Evolutionary conservation across 2,329 filamentous ascomycete genomes (phyloP).

Genomic region (Trichoderma harzianum): DNA sequence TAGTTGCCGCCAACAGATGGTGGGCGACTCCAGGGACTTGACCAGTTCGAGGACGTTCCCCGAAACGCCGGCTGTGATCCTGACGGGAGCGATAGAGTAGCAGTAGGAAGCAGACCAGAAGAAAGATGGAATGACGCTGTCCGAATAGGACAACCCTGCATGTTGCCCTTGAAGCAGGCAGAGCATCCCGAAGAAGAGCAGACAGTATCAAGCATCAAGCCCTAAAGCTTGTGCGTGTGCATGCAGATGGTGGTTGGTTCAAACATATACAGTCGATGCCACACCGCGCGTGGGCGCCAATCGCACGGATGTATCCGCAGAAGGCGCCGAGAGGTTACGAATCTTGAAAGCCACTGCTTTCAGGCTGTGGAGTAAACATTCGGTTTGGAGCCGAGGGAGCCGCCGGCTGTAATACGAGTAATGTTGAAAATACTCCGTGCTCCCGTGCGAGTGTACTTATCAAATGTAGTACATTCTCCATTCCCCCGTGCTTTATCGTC

Average conservation of each 20-base stretch:
- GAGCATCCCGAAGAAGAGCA: background rate
- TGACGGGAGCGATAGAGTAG: slow-evolving; percentile 13
- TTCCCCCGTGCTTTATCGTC: background rate
- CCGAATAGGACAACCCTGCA: slow-evolving; percentile 23
- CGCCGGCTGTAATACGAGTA: slow-evolving; percentile 25
- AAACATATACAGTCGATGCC: slow-evolving; percentile 21
- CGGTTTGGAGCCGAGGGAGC: slow-evolving; percentile 39
- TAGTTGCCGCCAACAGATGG: slow-evolving; percentile 1
- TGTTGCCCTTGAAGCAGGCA: slow-evolving; percentile 24
- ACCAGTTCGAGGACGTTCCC: slow-evolving; percentile 30
- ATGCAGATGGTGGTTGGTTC: slow-evolving; percentile 26
- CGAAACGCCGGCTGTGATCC: slow-evolving; percentile 27
- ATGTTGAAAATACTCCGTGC: slow-evolving; percentile 1
- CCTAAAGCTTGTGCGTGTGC: slow-evolving; percentile 19
- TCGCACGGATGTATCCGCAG: slow-evolving; percentile 34
- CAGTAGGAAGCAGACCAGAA: background rate
- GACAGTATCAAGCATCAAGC: slow-evolving; percentile 7
- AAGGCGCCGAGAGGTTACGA: slow-evolving; percentile 32
- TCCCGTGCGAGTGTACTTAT: background rate
- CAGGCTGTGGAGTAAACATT: slow-evolving; percentile 28
- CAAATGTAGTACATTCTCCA: background rate
- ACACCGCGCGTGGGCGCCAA: slow-evolving; percentile 33
- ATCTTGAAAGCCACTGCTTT: slow-evolving; percentile 21
- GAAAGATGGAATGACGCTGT: background rate
- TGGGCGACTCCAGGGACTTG: slow-evolving; percentile 23